Evolutionary conservation across 2,329 filamentous ascomycete species (phyloP).

Genomic region (Allantophomopsis lycopodina): DNA sequence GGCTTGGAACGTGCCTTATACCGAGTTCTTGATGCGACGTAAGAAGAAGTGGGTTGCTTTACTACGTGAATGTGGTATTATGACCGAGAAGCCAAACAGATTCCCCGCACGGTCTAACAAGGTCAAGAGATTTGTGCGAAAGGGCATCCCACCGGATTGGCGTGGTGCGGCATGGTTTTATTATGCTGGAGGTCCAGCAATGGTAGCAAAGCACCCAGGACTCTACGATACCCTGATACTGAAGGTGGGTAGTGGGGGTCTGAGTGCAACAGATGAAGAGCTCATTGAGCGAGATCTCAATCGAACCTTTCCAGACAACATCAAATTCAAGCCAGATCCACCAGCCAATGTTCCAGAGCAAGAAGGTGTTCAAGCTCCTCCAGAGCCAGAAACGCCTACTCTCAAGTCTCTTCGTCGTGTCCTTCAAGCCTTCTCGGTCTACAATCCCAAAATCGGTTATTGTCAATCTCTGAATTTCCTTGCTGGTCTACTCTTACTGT

Average conservation of each 20-base stretch:
- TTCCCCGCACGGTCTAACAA: slow-evolving; percentile 75
- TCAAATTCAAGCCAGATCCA: slow-evolving; percentile 62
- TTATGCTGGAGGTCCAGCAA: slow-evolving; percentile 77
- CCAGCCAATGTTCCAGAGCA: slow-evolving; percentile 18
- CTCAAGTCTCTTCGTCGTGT: slow-evolving; percentile 74
- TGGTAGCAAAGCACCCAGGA: slow-evolving; percentile 61
- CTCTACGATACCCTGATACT: slow-evolving; percentile 59
- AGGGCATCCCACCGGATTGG: slow-evolving; percentile 89
- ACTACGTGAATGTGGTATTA: slow-evolving; percentile 62
- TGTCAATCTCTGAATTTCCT: slow-evolving; percentile 95
- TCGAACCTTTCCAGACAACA: slow-evolving; percentile 88
- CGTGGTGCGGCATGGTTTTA: slow-evolving; percentile 95
- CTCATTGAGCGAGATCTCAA: slow-evolving; percentile 90
- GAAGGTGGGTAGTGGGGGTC: slow-evolving; percentile 43
- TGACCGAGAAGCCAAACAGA: slow-evolving; percentile 55
- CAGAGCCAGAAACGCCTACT: slow-evolving; percentile 52
- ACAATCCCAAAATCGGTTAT: slow-evolving; percentile 86
- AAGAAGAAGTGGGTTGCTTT: slow-evolving; percentile 71
- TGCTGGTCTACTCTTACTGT: slow-evolving; percentile 76
- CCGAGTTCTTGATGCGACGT: slow-evolving; percentile 59
- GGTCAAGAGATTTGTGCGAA: slow-evolving; percentile 80
- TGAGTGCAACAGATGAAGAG: slow-evolving; percentile 65
- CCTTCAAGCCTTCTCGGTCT: slow-evolving; percentile 76
- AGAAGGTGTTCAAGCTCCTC: slow-evolving; percentile 7
- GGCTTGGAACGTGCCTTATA: slow-evolving; percentile 64